phyloP scores from a whole-genome alignment of 805 yeast genomes.

The Pichia manshurica region DNA sequence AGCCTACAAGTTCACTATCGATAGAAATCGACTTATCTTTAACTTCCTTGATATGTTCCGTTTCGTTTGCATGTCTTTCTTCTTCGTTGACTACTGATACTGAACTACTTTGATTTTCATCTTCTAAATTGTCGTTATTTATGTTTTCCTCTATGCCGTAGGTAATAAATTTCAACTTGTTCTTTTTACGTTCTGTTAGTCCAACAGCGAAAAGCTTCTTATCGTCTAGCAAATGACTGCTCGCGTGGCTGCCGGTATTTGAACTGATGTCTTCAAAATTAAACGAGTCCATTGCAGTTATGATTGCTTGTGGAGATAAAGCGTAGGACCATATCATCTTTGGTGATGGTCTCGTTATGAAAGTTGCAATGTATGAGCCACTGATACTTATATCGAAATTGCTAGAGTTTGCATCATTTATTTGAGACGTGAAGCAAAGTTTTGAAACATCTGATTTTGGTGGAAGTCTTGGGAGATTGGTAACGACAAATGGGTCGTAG shows the following conservation, averaged over 20 bases:
- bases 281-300: slow-evolving; percentile 38
- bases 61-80: slow-evolving; percentile 28
- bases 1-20: slow-evolving; percentile 21
- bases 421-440: slow-evolving; percentile 24
- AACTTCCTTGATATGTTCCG: slow-evolving; percentile 31
- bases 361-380: slow-evolving; percentile 47
- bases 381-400: slow-evolving; percentile 47
- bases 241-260: slow-evolving; percentile 8
- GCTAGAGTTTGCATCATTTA: slow-evolving; percentile 28
- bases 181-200: slow-evolving; percentile 32
- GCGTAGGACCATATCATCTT: slow-evolving; percentile 51
- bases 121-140: slow-evolving; percentile 23
- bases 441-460: slow-evolving; percentile 19
- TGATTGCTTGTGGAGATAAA: slow-evolving; percentile 41
- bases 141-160: slow-evolving; percentile 19
- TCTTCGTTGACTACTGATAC: slow-evolving; percentile 27
- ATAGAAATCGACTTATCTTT: slow-evolving; percentile 25
- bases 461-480: slow-evolving; percentile 30
- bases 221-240: slow-evolving; percentile 12
- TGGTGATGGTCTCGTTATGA: slow-evolving; percentile 51
- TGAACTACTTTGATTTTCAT: slow-evolving; percentile 20
- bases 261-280: slow-evolving; percentile 16
- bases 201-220: slow-evolving; percentile 30
- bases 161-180: slow-evolving; percentile 23
- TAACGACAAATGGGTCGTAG: slow-evolving; percentile 30